Conservation (phyloP, 2,329 filamentous ascomycete species). For the Cladorrhinum sp. region DNA sequence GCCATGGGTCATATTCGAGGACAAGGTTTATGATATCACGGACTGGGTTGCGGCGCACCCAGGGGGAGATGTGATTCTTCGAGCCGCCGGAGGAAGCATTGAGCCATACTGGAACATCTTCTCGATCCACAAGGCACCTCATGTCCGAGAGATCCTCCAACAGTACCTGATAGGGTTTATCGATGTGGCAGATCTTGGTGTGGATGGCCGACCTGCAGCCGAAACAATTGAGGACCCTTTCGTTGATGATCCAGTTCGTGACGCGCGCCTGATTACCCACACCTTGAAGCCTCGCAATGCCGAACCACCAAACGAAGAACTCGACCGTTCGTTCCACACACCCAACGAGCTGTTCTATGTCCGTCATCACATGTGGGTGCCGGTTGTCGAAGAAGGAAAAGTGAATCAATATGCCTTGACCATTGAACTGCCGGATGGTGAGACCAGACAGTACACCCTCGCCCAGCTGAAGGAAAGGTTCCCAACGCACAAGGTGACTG, state of each 20-base stretch:
- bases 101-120: conserved; percentile 71
- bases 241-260: conserved; percentile 49
- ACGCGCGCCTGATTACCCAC: conserved; percentile 48
- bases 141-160: conserved; percentile 63
- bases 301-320: conserved; percentile 51
- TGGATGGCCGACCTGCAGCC: conserved; percentile 50
- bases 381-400: conserved; percentile 40
- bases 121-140: conserved; percentile 62
- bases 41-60: conserved; percentile 65
- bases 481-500: conserved; percentile 48
- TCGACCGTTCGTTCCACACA: conserved; percentile 51
- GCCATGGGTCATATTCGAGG: conserved; percentile 63
- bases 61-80: conserved; percentile 65
- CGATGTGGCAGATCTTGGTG: conserved; percentile 54
- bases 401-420: conserved; percentile 45
- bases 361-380: conserved; percentile 64
- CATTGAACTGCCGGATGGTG: conserved; percentile 55
- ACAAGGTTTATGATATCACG: conserved; percentile 68
- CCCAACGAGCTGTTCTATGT: conserved; percentile 57
- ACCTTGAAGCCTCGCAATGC: conserved; percentile 60
- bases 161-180: conserved; percentile 63
- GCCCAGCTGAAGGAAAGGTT: conserved; percentile 53
- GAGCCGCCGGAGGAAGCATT: conserved; percentile 61
- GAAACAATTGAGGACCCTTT: conserved; percentile 61
- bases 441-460: conserved; percentile 51